phyloP scores from a whole-genome alignment of 257 asterid species.

The Oldenlandia corymbosa region DNA sequence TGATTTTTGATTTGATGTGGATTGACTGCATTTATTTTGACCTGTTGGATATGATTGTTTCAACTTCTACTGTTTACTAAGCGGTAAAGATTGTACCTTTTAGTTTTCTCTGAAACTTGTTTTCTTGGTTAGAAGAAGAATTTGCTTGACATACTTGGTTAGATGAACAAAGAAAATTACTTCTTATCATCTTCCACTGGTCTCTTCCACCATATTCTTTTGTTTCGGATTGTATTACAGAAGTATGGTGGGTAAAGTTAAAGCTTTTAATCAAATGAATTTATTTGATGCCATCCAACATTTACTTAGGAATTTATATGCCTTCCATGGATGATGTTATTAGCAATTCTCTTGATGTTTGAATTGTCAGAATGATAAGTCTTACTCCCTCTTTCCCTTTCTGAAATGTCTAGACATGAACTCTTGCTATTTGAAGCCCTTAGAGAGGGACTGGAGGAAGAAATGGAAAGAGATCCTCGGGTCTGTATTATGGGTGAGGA shows the following conservation, averaged over 20 bases:
- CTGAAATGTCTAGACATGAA: constrained; percentile 30
- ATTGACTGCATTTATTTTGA: background rate
- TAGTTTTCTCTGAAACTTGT: background rate
- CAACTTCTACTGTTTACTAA: background rate
- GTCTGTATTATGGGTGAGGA: constrained; percentile 51
- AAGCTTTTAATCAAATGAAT: background rate
- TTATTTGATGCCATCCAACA: background rate
- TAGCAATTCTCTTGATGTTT: background rate
- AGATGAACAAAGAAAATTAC: background rate
- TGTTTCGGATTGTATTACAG: background rate
- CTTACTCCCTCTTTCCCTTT: background rate
- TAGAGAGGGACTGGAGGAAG: constrained; percentile 50
- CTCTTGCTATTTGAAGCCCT: constrained; percentile 50
- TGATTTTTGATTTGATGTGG: background rate
- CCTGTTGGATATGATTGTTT: background rate
- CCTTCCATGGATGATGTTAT: background rate
- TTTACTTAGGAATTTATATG: background rate
- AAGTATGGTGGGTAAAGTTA: background rate
- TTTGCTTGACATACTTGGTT: background rate
- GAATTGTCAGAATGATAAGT: background rate
- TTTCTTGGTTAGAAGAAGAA: background rate
- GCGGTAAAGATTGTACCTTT: background rate
- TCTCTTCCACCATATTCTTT: background rate
- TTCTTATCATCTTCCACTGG: background rate
- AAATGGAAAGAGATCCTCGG: constrained; percentile 52